Base-by-base conservation (phyloP, 495 filamentous ascomycete species). In the Copromyces sp. region DNA sequence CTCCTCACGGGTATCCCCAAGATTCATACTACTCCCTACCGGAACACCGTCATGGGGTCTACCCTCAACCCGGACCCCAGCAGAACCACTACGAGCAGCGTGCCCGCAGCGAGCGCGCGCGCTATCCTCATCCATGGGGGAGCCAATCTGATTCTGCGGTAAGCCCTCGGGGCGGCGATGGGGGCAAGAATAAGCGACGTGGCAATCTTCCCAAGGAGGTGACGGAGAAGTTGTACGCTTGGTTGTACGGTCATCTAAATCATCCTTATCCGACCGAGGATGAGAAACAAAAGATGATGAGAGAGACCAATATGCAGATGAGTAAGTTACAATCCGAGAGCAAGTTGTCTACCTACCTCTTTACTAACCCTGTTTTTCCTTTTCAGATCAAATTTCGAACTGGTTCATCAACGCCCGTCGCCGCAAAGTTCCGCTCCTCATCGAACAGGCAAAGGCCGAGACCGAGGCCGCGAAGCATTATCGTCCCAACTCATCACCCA, bases 361-460 rank as follows among this genome's bases (percentile, higher is more conserved):
- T 68, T 44, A 53, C 71, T 73, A 70, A 79, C 76, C 39, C 38
- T 68, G 44, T 35, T 38, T 68, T 24, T 47, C 24, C 44, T 59
- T 47, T 42, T 53, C 74, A 82, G 83, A 84, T 75, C 81, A 97
- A 88, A 93, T 97, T 70, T 94, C 92, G 73, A 97, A 97, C 78
- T 97, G 94, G 94, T 97, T 97, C 80, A 97, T 97, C 80, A 97
- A 97, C 76, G 93, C 93, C 11, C 87, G 94, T 70, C 86, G 94
- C 65, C 89, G 94, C 53, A 90, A 93, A 73, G 81, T 94, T n/a
- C 93, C 93, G 20, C 82, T 82, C 29, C 82, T 93, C 71, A 84
- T 89, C 37, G 89, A 88, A 44, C 81, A 84, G 73, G 84, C 84
- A 0, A 77, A 79, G n/a, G 82, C 81, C 29, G 83, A 85, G 75